Percentiles rank a stretch among this genome's conserved stretches.
phyloP scores from a whole-genome alignment of 2,329 filamentous ascomycete species.

The Xylaria sp. region DNA sequence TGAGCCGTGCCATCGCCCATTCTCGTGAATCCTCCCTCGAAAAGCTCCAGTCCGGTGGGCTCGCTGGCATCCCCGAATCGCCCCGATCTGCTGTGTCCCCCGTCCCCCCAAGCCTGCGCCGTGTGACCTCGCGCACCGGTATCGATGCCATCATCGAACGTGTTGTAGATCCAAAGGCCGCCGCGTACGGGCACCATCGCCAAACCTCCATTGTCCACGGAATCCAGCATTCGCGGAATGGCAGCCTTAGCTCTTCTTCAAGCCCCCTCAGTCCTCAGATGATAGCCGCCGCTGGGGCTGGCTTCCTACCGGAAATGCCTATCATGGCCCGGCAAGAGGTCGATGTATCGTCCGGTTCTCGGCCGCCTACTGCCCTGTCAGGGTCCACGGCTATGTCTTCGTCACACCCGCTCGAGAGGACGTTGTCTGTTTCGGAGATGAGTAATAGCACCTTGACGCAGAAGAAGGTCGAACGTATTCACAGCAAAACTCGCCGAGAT shows the following conservation, averaged over 20 bases:
- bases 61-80: constrained; percentile 50
- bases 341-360: constrained; percentile 54
- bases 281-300: constrained; percentile 75
- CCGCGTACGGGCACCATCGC: constrained; percentile 85
- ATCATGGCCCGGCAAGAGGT: constrained; percentile 59
- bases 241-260: constrained; percentile 82
- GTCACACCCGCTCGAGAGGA: constrained; percentile 56
- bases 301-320: constrained; percentile 63
- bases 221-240: constrained; percentile 90
- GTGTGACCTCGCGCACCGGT: constrained; percentile 55
- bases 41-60: constrained; percentile 56
- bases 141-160: constrained; percentile 61
- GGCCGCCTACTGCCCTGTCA: constrained; percentile 62
- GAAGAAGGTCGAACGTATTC: constrained; percentile 69
- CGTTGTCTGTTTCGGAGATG: constrained; percentile 60
- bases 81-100: constrained; percentile 47
- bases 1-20: constrained; percentile 57
- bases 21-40: constrained; percentile 70
- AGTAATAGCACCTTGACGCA: constrained; percentile 56
- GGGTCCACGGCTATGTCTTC: constrained; percentile 54
- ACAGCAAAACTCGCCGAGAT: constrained; percentile 76
- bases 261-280: constrained; percentile 91
- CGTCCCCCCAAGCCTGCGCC: constrained; percentile 55
- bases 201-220: constrained; percentile 98
- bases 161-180: constrained; percentile 65